A percentile compares a stretch with the other conserved stretches of the same genome.
Conservation (phyloP, 1,284 basidiomycete genomes). For the Mycosarcoma maydis region DNA sequence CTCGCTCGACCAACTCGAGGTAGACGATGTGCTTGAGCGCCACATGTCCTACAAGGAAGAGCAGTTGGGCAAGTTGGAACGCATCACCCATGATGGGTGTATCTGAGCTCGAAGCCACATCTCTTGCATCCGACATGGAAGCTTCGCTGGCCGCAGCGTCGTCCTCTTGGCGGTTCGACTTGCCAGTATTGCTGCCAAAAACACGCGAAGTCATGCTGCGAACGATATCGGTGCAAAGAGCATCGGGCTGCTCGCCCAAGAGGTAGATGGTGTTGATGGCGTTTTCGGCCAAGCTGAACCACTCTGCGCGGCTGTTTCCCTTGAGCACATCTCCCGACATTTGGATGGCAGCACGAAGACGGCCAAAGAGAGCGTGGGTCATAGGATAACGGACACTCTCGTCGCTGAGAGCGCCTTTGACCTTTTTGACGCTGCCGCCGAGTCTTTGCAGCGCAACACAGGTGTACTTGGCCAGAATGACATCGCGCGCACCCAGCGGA, state of each 20-base stretch:
- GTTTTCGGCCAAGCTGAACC: conserved; percentile 93
- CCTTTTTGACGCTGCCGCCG: conserved; percentile 93
- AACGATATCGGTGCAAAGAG: conserved; percentile 82
- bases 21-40: conserved; percentile 98
- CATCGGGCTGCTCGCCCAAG: conserved; percentile 91
- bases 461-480: conserved; percentile 89
- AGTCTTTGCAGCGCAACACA: conserved; percentile 91
- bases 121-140: conserved; percentile 33
- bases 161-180: conserved; percentile 4
- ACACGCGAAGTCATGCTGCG: conserved; percentile 80
- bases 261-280: conserved; percentile 95
- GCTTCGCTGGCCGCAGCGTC: conserved; percentile 39
- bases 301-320: conserved; percentile 55
- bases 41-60: conserved; percentile 94
- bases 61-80: conserved; percentile 86
- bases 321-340: conserved; percentile 37
- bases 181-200: conserved; percentile 70
- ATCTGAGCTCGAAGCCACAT: conserved; percentile 15
- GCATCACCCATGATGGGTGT: conserved; percentile 67
- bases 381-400: conserved; percentile 87
- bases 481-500: conserved; percentile 76
- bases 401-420: conserved; percentile 84
- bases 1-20: conserved; percentile 93
- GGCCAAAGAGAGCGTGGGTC: conserved; percentile 85
- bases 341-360: conserved; percentile 75